These are phyloP conservation scores for Protomyces lactucae-debilis DNA, from an alignment of 1,139 yeast genomes.

Conservation along the genomic window DNA sequence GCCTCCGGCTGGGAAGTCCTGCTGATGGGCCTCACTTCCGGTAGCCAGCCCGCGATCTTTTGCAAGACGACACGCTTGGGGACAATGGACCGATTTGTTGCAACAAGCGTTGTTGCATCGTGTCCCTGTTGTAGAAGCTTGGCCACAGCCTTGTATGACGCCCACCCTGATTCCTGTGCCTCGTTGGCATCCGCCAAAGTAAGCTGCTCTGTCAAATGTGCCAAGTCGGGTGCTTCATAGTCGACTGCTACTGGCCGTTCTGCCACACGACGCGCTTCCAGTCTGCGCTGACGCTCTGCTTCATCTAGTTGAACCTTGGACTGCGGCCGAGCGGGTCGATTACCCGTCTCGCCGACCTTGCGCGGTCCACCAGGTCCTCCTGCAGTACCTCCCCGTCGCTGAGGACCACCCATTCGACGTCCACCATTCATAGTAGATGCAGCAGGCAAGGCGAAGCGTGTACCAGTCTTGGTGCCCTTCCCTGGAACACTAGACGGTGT, in stretches of 20 bases:
- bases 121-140: background rate
- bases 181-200: background rate
- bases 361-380: background rate
- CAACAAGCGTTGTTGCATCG: conserved; percentile 12
- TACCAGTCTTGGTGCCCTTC: background rate
- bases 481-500: background rate
- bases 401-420: background rate
- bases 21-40: background rate
- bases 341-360: background rate
- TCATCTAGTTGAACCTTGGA: background rate
- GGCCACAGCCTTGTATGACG: background rate
- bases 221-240: background rate
- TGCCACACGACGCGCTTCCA: conserved; percentile 7
- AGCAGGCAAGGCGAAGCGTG: background rate
- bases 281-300: conserved; percentile 2
- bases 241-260: background rate
- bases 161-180: background rate
- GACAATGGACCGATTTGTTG: conserved; percentile 4
- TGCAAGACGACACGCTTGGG: conserved; percentile 9
- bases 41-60: conserved; percentile 16
- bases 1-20: background rate
- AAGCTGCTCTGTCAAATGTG: background rate
- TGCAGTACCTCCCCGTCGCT: background rate
- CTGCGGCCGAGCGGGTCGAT: background rate
- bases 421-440: background rate